Conservation (phyloP, 495 filamentous ascomycete species). For the Aspergillus hancockii region DNA sequence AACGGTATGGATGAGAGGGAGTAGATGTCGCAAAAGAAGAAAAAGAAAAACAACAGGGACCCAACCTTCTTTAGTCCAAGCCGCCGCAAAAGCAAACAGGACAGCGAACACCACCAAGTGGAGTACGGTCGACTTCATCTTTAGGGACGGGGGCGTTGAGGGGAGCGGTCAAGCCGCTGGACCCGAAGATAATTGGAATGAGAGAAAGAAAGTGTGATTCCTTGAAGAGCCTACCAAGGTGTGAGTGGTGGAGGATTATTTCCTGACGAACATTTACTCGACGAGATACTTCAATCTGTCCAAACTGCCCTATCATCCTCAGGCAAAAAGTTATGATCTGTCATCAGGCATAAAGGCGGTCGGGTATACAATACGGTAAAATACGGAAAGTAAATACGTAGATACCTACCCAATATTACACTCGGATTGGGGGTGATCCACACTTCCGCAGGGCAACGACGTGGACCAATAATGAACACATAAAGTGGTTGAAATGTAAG, state of each 20-base stretch:
- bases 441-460: slow-evolving; percentile 5
- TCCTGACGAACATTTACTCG: background rate
- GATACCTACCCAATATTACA: background rate
- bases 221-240: background rate
- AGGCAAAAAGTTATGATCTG: slow-evolving; percentile 17
- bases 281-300: background rate
- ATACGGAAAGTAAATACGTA: background rate
- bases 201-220: slow-evolving; percentile 9
- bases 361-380: background rate
- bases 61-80: slow-evolving; percentile 84
- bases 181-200: slow-evolving; percentile 12
- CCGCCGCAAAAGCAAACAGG: slow-evolving; percentile 62
- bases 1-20: slow-evolving; percentile 10
- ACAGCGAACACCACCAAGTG: slow-evolving; percentile 37
- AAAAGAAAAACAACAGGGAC: slow-evolving; percentile 10
- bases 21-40: too few species aligned
- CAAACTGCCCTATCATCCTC: background rate
- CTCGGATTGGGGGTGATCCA: background rate
- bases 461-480: slow-evolving; percentile 25
- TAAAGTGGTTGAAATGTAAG: slow-evolving; percentile 1
- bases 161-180: slow-evolving; percentile 33
- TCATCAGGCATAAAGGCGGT: slow-evolving; percentile 16
- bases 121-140: slow-evolving; percentile 40
- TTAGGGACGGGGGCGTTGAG: slow-evolving; percentile 16
- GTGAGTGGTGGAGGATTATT: slow-evolving; percentile 9